phyloP scores from a whole-genome alignment of 495 filamentous ascomycete genomes.

The Choiromyces venosus region DNA sequence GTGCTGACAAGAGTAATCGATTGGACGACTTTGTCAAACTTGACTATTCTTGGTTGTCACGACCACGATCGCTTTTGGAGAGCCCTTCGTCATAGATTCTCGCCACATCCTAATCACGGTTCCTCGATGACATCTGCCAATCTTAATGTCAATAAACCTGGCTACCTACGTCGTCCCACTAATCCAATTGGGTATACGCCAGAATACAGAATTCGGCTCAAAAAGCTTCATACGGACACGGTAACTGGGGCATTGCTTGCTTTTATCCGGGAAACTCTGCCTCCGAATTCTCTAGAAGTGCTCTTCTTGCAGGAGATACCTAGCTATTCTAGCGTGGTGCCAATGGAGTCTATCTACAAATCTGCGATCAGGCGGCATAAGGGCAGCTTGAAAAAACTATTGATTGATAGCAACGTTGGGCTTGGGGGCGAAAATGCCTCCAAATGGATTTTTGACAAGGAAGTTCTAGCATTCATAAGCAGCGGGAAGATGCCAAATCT shows the following conservation, averaged over 20 bases:
- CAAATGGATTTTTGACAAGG: slow-evolving; percentile 72
- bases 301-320: slow-evolving; percentile 75
- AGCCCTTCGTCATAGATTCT: slow-evolving; percentile 64
- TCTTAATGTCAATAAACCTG: slow-evolving; percentile 27
- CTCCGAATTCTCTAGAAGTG: slow-evolving; percentile 77
- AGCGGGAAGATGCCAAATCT: slow-evolving; percentile 75
- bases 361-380: slow-evolving; percentile 68
- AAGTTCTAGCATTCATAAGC: slow-evolving; percentile 70
- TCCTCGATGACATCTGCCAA: slow-evolving; percentile 17
- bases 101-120: slow-evolving; percentile 47
- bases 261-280: slow-evolving; percentile 79
- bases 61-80: slow-evolving; percentile 79
- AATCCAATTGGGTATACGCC: slow-evolving; percentile 21
- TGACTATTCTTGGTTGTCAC: slow-evolving; percentile 76
- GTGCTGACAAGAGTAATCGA: slow-evolving; percentile 68
- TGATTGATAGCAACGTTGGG: slow-evolving; percentile 57
- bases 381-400: slow-evolving; percentile 65
- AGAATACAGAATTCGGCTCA: slow-evolving; percentile 69
- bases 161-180: slow-evolving; percentile 35
- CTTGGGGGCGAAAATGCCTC: slow-evolving; percentile 52
- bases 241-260: slow-evolving; percentile 72
- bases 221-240: slow-evolving; percentile 73
- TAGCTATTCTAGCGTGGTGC: slow-evolving; percentile 54
- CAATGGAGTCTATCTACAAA: slow-evolving; percentile 68
- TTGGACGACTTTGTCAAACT: slow-evolving; percentile 67